phyloP scores from a whole-genome alignment of 2,329 filamentous ascomycete genomes.

The Alternaria arbusti region DNA sequence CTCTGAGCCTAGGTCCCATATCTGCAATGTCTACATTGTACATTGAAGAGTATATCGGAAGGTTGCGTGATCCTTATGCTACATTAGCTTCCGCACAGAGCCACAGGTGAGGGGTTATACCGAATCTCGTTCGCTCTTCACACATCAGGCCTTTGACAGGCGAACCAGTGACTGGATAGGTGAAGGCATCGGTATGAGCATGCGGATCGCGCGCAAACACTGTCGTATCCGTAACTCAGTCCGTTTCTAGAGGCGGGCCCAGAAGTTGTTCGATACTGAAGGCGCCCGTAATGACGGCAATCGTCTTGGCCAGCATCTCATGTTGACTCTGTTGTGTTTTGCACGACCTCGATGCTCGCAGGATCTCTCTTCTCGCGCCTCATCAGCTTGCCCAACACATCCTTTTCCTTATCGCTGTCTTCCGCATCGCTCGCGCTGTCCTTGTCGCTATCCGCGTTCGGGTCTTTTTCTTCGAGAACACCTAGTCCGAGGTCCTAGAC shows the following conservation, averaged over 20 bases:
- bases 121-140: not conserved
- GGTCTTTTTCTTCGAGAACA: conserved; percentile 52
- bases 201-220: not conserved
- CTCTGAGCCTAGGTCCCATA: not conserved
- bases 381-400: conserved; percentile 48
- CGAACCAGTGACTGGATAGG: not conserved
- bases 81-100: not conserved
- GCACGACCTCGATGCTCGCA: conserved; percentile 41
- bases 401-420: conserved; percentile 31
- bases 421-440: conserved; percentile 29
- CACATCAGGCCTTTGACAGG: not conserved
- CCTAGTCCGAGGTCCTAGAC: conserved; percentile 53
- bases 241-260: not conserved
- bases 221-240: not conserved
- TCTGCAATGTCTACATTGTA: not conserved
- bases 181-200: not conserved
- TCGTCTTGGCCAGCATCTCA: not conserved
- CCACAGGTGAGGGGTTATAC: not conserved
- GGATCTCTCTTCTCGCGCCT: conserved; percentile 31
- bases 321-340: conserved; percentile 25
- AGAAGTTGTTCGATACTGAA: not conserved
- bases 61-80: not conserved
- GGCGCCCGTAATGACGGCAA: not conserved
- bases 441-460: conserved; percentile 26
- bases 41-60: not conserved